Conservation (phyloP, 1,284 basidiomycete genomes). For the Amylostereum chailletii region DNA sequence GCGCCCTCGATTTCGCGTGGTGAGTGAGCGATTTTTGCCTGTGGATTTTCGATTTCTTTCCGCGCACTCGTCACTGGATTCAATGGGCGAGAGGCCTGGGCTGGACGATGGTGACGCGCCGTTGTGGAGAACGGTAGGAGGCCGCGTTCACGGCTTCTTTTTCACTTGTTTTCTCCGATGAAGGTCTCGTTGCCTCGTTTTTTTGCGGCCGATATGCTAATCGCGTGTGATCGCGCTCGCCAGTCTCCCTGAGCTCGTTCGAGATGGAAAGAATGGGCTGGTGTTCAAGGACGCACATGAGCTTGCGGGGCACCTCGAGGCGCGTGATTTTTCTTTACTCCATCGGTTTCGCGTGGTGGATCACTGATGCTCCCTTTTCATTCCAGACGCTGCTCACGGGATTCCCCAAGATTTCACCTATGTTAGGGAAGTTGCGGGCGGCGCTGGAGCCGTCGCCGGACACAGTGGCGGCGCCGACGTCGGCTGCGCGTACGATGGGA, state of each 20-base stretch:
- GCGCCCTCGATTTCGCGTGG: constrained; percentile 85
- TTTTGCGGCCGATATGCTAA: background rate
- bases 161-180: too few species aligned
- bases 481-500: constrained; percentile 3
- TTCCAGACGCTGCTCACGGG: constrained; percentile 49
- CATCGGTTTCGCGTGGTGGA: constrained; percentile 1
- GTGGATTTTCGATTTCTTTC: too few species aligned
- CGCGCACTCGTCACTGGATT: too few species aligned
- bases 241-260: constrained; percentile 84
- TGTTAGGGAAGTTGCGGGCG: constrained; percentile 40
- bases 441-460: constrained; percentile 23
- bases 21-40: constrained; percentile 23
- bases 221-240: constrained; percentile 1
- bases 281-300: constrained; percentile 67
- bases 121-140: too few species aligned
- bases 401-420: constrained; percentile 45
- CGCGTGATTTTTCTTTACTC: constrained; percentile 23
- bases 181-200: background rate
- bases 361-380: background rate
- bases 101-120: too few species aligned
- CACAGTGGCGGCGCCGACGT: constrained; percentile 5
- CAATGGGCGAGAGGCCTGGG: too few species aligned
- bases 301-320: constrained; percentile 69
- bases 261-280: constrained; percentile 75
- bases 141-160: too few species aligned